Evolutionary conservation across 257 asterid genomes (phyloP), one percentile per base, ranked within the genome.

Genomic region (Hygrophila difformis): DNA sequence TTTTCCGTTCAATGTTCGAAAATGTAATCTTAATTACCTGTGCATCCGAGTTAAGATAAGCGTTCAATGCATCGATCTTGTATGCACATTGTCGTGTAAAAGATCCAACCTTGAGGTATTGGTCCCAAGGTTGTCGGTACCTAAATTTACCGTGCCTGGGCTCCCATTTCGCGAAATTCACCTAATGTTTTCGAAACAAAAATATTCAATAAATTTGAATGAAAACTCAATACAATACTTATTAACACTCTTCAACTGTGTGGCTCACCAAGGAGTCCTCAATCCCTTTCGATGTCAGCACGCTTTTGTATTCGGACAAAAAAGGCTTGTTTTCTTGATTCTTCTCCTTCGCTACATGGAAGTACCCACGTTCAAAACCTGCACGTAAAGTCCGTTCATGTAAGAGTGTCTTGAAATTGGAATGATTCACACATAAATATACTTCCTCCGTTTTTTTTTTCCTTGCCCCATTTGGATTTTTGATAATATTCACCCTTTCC

Each of bases 101-200:
- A 8, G 52, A 47, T 44, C 93, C 83, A 33, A 80, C 60, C 39
- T 72, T 69, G 12, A 79, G 69, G 65, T 84, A 84, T 19, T 66
- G 79, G 11, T 61, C 52, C 88, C 92, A 86, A 5, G 94, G 94
- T 10, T 82, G 94, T 0, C 75, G 54, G 51, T 59, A 82, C 69
- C 61, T 70, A 31, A 79, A 79, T 15, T 52, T 48, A 0, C 94
- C 93, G n/a, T 79, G 94, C 6, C 92, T 48, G 1, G 87, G 85
- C 64, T 82, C 88, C 92, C 93, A 86, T 58, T 56, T 72, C 17
- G 86, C 96, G 10, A 75, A 73, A 61, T 72, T 81, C 0, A 65
- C 82, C 95, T 81, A 35, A 38, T 6, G 29, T 33, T 8, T 35
- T 21, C 24, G 35, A 39, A 40, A 21, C 2, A 14, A 21, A 9